Percentiles rank a stretch among this genome's conserved stretches.
Conservation (phyloP, 768 basidiomycete species). For the Ephemerocybe angulata region DNA sequence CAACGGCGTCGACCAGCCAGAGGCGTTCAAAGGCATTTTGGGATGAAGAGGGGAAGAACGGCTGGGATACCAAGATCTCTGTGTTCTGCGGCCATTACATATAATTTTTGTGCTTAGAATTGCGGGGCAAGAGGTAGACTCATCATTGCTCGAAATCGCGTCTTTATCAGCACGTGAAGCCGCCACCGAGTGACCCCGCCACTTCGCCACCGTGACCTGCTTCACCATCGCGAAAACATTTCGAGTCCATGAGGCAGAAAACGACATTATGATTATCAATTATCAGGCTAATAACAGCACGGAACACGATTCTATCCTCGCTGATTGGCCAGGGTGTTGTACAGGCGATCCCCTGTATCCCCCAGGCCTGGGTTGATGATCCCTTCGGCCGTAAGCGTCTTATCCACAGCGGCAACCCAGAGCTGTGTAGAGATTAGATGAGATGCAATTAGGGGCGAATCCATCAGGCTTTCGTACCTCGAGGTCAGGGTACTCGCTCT, state of each 20-base stretch:
- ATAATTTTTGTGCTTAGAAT: conserved; percentile 17
- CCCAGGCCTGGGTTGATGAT: conserved; percentile 89
- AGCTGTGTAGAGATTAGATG: conserved; percentile 45
- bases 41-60: conserved; percentile 4
- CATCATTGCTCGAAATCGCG: conserved; percentile 44
- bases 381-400: conserved; percentile 66
- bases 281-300: background rate
- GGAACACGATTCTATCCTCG: background rate
- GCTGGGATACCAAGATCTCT: background rate
- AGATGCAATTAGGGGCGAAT: background rate
- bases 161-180: conserved; percentile 28
- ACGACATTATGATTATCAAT: background rate
- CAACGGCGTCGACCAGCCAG: conserved; percentile 38
- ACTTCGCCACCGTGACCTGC: background rate
- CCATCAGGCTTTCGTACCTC: conserved; percentile 48
- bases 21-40: conserved; percentile 21
- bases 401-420: conserved; percentile 82
- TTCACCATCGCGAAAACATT: too few species aligned
- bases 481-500: conserved; percentile 66
- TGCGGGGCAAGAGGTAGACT: conserved; percentile 22
- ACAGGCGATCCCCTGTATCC: conserved; percentile 40
- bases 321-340: conserved; percentile 17
- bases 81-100: conserved; percentile 5
- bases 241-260: background rate
- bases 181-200: background rate